A percentile compares a stretch with the other conserved stretches of the same genome.
Evolutionary conservation across 2,329 filamentous ascomycete genomes (phyloP).

Genomic region (Fusarium globosum): DNA sequence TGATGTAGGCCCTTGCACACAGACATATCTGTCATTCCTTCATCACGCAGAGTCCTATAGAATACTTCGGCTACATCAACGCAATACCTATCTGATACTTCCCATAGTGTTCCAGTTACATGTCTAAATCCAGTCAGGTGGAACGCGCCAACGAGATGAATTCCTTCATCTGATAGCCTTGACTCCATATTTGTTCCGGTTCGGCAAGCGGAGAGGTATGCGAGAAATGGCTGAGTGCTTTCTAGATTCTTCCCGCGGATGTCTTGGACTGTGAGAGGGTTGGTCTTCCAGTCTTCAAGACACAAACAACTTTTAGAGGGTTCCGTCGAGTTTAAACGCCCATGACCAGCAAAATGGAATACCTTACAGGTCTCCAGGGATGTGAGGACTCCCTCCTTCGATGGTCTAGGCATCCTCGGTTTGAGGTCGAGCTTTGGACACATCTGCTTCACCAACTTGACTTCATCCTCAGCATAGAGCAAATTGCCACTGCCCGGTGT

Average conservation of each 20-base stretch:
- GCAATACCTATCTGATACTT: neutral
- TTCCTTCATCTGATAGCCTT: neutral
- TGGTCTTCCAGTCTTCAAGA: neutral
- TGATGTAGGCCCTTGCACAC: neutral
- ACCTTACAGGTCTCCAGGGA: accelerated
- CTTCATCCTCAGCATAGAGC: neutral
- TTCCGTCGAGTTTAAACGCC: neutral
- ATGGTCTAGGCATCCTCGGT: accelerated
- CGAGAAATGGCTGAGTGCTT: neutral
- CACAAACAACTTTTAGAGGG: neutral
- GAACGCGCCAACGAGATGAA: neutral
- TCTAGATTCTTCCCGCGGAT: neutral
- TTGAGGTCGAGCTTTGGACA: neutral
- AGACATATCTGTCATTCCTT: neutral
- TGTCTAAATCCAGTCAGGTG: neutral
- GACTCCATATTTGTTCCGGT: neutral
- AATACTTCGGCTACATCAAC: neutral
- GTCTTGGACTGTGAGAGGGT: neutral
- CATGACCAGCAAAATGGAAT: neutral
- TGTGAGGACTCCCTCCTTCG: accelerated
- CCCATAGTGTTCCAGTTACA: neutral
- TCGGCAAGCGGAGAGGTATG: neutral
- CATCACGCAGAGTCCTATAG: neutral
- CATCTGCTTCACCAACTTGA: neutral
- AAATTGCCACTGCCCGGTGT: neutral